Conservation (phyloP, 2,329 filamentous ascomycete genomes). For the Beauveria caledonica region DNA sequence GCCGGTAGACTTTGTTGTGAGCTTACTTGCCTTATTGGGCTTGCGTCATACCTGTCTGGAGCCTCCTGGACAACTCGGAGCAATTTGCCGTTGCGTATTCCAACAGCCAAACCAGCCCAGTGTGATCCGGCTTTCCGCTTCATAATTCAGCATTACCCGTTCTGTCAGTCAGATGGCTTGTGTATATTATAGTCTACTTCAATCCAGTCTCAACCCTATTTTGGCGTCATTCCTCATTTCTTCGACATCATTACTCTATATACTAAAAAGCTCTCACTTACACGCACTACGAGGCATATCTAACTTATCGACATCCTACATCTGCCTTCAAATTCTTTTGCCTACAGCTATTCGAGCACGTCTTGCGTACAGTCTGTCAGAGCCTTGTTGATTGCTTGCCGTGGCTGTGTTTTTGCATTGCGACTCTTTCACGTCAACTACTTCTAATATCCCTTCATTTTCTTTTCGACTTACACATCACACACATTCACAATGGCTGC, state of each 20-base stretch:
- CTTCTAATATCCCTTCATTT: background rate
- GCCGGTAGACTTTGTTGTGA: background rate
- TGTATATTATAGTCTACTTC: slow-evolving; percentile 4
- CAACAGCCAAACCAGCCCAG: background rate
- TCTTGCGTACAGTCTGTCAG: background rate
- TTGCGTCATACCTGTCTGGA: background rate
- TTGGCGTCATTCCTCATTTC: background rate
- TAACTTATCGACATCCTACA: background rate
- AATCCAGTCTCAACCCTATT: background rate
- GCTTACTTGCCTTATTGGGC: slow-evolving; percentile 6
- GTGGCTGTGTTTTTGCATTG: background rate
- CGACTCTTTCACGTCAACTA: background rate
- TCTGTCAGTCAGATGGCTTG: background rate
- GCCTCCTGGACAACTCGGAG: slow-evolving; percentile 2
- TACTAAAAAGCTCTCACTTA: background rate
- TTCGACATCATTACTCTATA: background rate
- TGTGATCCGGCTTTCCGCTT: background rate
- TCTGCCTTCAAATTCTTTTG: background rate
- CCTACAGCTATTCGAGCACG: background rate
- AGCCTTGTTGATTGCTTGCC: background rate
- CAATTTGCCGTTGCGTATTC: background rate
- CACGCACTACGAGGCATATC: background rate
- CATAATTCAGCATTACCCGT: background rate
- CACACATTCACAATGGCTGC: slow-evolving; percentile 6
- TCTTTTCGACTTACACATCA: background rate